These are phyloP conservation scores for Cucurbita ficifolia DNA, from an alignment of 306 rosid genomes.

Conservation along the genomic window DNA sequence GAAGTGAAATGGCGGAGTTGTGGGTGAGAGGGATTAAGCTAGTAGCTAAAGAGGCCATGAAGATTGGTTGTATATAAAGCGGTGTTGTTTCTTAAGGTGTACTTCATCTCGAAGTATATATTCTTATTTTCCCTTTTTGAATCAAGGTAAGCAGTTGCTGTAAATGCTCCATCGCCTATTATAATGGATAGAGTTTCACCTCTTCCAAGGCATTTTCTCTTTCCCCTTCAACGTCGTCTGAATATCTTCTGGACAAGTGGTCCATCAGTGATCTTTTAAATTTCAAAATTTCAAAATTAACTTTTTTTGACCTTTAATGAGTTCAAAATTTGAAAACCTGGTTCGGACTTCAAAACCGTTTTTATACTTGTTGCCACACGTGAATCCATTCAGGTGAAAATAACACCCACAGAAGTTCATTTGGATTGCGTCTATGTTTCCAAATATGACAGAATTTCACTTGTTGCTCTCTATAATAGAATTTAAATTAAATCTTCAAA, in stretches of 20 bases:
- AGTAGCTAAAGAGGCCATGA: slow-evolving; percentile 39
- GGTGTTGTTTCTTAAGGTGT: slow-evolving; percentile 22
- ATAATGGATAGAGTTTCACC: background rate
- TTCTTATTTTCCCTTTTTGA: slow-evolving; percentile 14
- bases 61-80: slow-evolving; percentile 21
- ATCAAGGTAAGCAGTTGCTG: slow-evolving; percentile 21
- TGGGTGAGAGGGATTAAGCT: slow-evolving; percentile 89
- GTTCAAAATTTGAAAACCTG: background rate
- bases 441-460: too few species aligned
- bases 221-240: background rate
- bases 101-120: slow-evolving; percentile 64
- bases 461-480: too few species aligned
- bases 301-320: background rate
- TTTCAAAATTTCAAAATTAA: background rate
- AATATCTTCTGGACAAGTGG: background rate
- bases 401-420: too few species aligned
- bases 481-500: background rate
- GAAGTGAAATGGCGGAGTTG: slow-evolving; percentile 54
- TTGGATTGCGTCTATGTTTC: too few species aligned
- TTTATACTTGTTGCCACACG: too few species aligned
- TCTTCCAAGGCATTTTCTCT: background rate
- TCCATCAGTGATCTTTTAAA: background rate
- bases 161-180: slow-evolving; percentile 9
- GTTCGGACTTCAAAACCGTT: background rate
- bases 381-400: too few species aligned